Base-by-base conservation (phyloP, 768 basidiomycete species). In the Pilatotrama ljubarskyi region DNA sequence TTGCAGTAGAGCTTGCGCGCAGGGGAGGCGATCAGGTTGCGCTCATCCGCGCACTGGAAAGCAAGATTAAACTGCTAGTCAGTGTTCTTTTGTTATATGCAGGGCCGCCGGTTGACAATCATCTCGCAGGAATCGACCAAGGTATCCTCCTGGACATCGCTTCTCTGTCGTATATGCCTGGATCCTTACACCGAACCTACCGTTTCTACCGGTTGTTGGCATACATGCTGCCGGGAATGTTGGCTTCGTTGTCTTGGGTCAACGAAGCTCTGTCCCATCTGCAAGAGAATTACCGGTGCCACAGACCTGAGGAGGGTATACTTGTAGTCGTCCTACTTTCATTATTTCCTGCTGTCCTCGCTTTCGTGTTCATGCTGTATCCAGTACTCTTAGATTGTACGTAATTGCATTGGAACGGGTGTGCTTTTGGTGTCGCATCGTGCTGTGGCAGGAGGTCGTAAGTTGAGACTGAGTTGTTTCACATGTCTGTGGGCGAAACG, bases 231-330 rank as follows among this genome's bases (percentile, higher is more conserved):
- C 69, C 78, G 84, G 43, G 84, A 84, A 66, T 93, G 91, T 71
- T 93, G 91, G 91, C 73, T 93, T 35, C 84, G 85, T n/a, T 92
- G 91, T 71, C 78, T 93, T 42, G 88, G 88, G 20, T 84, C 89
- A 11, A 92, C 90, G 7, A 90, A 86, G 68, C 79, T 93, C 15
- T 93, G 91, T 70, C 91, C 91, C 0, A 92, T 93, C 64, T 93
- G 91, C 78, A 91, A 93, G 73, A 83, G 91, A 50, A 93, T 93
- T 55, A 93, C 91, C 25, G 78, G 80, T 2, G 89, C 89, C 8
- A 76, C 79, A n/a, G 90, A 92, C 64, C 72, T 93, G 66, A 81
- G 91, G 52, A 79, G 88, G 63, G 79, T 93, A 54, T 93, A 91
- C 75, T 73, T 93, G 64, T 63, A 55, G 48, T 91, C 68, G 68